These are phyloP conservation scores for Cystofilobasidium macerans DNA, from an alignment of 768 basidiomycete species.

Conservation along the genomic window DNA sequence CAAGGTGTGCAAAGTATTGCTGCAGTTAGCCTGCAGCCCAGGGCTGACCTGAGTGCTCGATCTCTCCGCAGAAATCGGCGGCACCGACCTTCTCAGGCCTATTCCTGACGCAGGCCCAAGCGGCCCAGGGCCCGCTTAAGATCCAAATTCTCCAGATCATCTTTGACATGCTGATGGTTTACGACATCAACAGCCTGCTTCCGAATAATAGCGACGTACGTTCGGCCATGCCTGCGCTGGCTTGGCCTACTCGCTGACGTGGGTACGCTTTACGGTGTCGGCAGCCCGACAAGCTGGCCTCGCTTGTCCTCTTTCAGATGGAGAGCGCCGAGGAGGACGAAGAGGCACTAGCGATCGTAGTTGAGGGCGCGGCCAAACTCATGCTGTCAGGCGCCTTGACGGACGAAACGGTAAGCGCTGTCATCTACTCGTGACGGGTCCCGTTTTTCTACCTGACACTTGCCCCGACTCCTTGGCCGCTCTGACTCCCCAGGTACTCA, in stretches of 20 bases:
- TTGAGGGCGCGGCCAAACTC: slow-evolving; percentile 75
- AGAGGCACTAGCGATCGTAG: slow-evolving; percentile 59
- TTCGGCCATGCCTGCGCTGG: no score
- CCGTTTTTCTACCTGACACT: neutral
- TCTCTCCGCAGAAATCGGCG: slow-evolving; percentile 14
- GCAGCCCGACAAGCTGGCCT: slow-evolving; percentile 50
- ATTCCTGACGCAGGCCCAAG: slow-evolving; percentile 63
- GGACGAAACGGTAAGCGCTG: slow-evolving; percentile 52
- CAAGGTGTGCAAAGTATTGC: slow-evolving; percentile 40
- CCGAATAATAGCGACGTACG: slow-evolving; percentile 1
- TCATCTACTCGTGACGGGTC: neutral
- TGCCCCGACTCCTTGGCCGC: neutral
- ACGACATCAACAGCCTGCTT: slow-evolving; percentile 46
- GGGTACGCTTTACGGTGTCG: no score
- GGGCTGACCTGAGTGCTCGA: neutral
- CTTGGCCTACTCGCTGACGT: neutral
- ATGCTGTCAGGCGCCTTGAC: slow-evolving; percentile 63
- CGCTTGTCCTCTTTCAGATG: slow-evolving; percentile 47
- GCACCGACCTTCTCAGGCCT: slow-evolving; percentile 43
- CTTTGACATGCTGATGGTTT: slow-evolving; percentile 78
- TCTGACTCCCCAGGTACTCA: slow-evolving; percentile 41
- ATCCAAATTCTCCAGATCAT: slow-evolving; percentile 62
- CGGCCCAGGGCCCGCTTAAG: slow-evolving; percentile 55
- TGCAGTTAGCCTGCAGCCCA: neutral
- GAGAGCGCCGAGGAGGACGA: slow-evolving; percentile 42